phyloP scores from a whole-genome alignment of 2,329 filamentous ascomycete species.

The Colletotrichum eleusines region DNA sequence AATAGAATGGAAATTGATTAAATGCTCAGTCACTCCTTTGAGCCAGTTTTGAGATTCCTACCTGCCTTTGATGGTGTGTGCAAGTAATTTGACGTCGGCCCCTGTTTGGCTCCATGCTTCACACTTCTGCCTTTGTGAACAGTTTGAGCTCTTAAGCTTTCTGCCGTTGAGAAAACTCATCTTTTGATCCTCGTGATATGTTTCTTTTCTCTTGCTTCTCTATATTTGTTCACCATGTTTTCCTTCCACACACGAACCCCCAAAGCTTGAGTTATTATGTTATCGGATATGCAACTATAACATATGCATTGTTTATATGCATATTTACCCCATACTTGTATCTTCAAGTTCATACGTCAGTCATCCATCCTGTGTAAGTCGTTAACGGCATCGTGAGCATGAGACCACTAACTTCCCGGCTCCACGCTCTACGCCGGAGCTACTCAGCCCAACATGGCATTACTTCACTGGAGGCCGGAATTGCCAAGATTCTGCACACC shows the following conservation, averaged over 20 bases:
- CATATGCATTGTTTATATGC: background rate
- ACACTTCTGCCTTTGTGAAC: too few species aligned
- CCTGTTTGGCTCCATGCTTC: background rate
- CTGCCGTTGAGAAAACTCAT: background rate
- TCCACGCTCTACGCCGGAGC: conserved; percentile 15
- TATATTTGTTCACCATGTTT: background rate
- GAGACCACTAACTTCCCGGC: conserved; percentile 7
- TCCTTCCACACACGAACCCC: background rate
- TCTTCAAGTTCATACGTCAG: background rate
- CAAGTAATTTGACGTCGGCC: background rate
- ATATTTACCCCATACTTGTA: background rate
- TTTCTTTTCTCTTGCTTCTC: background rate
- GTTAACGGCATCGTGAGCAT: conserved; percentile 13
- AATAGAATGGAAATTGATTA: conserved; percentile 40
- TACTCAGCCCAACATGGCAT: conserved; percentile 19
- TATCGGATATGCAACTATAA: conserved; percentile 20
- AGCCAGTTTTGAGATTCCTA: background rate
- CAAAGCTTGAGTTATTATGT: background rate
- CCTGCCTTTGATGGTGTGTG: background rate
- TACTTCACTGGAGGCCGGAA: conserved; percentile 15
- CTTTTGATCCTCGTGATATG: background rate
- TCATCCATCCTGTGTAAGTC: conserved; percentile 30
- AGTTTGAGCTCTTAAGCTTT: background rate
- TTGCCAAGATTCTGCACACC: conserved; percentile 31
- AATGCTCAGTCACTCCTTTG: conserved; percentile 34